phyloP scores from a whole-genome alignment of 2,329 filamentous ascomycete genomes.

The Diplodia mutila region DNA sequence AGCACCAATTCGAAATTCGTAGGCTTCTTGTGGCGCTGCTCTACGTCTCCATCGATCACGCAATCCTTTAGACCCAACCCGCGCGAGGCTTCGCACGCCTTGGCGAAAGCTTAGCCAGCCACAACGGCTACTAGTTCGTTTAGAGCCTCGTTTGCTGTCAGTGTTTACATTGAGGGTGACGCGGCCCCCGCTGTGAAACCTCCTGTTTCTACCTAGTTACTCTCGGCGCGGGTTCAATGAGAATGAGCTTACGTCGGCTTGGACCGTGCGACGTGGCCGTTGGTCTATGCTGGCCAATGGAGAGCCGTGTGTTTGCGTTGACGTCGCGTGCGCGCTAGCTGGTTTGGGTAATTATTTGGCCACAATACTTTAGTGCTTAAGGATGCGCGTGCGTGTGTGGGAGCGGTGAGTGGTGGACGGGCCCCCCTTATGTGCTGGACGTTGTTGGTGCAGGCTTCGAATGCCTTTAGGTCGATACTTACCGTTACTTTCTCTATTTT shows the following conservation, averaged over 20 bases:
- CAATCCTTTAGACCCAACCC: neutral
- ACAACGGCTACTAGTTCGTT: neutral
- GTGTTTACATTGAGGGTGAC: neutral
- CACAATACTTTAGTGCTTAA: too few relatives aligned
- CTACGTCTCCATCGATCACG: neutral
- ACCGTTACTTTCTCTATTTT: too few relatives aligned
- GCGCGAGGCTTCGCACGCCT: neutral
- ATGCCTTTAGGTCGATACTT: too few relatives aligned
- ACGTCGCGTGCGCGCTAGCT: neutral
- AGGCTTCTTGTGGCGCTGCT: too few relatives aligned
- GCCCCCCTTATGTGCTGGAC: too few relatives aligned
- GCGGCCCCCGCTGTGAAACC: neutral
- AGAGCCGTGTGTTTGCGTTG: neutral
- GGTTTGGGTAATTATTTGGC: neutral
- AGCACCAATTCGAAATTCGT: neutral
- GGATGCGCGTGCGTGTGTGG: neutral
- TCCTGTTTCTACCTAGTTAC: neutral
- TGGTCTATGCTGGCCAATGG: neutral
- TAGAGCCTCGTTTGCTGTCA: neutral
- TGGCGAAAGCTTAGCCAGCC: conserved; percentile 9
- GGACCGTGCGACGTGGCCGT: neutral
- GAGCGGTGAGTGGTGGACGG: neutral
- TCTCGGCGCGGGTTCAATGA: too few relatives aligned
- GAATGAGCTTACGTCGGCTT: conserved; percentile 13
- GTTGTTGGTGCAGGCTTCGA: neutral